A percentile compares a stretch with the other conserved stretches of the same genome.
Evolutionary conservation across 345 rosid genomes (phyloP).

Genomic region (Noccaea caerulescens): DNA sequence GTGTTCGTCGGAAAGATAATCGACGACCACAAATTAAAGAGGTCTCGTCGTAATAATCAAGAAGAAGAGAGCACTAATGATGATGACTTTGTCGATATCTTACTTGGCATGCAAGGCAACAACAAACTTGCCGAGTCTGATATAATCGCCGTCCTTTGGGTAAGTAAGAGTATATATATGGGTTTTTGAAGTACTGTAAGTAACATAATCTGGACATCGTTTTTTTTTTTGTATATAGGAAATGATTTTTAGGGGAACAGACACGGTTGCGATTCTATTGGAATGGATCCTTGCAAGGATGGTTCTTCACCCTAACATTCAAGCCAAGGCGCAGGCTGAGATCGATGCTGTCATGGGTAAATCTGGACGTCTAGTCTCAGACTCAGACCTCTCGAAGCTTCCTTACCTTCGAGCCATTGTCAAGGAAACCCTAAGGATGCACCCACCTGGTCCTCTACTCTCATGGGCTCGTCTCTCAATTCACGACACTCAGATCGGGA

Average conservation of each 20-base stretch:
- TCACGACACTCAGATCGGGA: conserved; percentile 63
- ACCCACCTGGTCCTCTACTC: conserved; percentile 92
- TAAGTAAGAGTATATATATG: conserved; percentile 10
- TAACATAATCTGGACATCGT: not conserved
- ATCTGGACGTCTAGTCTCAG: conserved; percentile 40
- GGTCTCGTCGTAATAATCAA: conserved; percentile 22
- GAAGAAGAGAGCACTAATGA: conserved; percentile 4
- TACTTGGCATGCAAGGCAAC: conserved; percentile 55
- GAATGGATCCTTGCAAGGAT: conserved; percentile 91
- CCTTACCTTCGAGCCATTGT: conserved; percentile 67
- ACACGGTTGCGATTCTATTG: conserved; percentile 77
- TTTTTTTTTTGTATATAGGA: conserved; percentile 49
- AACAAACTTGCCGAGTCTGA: conserved; percentile 51
- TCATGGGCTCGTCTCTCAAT: conserved; percentile 91
- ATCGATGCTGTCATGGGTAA: conserved; percentile 48
- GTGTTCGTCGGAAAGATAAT: conserved; percentile 64
- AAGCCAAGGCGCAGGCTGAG: conserved; percentile 67
- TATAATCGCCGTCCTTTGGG: conserved; percentile 64
- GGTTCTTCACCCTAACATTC: conserved; percentile 64
- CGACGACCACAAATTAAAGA: conserved; percentile 56
- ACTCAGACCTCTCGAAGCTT: conserved; percentile 62
- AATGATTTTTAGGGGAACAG: conserved; percentile 90
- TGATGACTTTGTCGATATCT: conserved; percentile 55
- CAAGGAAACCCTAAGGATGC: conserved; percentile 78
- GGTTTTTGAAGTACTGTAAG: not conserved